Base-by-base conservation (phyloP, 2,329 filamentous ascomycete genomes). In the Capronia epimyces region DNA sequence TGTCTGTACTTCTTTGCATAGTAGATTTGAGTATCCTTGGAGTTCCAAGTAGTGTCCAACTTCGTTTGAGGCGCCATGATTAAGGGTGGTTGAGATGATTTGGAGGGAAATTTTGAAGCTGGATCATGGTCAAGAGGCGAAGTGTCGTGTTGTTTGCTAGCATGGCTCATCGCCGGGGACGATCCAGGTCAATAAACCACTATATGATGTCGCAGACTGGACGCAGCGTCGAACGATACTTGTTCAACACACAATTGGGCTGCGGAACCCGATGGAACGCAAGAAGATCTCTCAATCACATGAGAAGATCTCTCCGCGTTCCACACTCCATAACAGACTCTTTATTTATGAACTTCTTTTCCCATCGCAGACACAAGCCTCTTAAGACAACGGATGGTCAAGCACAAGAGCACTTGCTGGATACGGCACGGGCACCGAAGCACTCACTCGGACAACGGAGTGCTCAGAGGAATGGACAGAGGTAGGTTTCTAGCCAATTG, bases 231-330 rank as follows among this genome's bases (percentile, higher is more conserved):
- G 39, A 43, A 50, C 46, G 40, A 39, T 46, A 42, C 36, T 52
- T 44, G 37, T 46, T 37, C 34, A 37, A 18, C 7, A 20, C 34
- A 37, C 34, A 49, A 52, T 57, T 63, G 68, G 68, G 69, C 67
- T 69, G 69, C 67, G 68, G 70, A 70, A 70, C 67, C 71, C 68
- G 67, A 73, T 73, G 71, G 71, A 74, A 75, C 71, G 72, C 72
- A 72, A 73, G 72, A 67, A 69, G 69, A 70, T 67, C 71, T 73
- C 72, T 73, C 72, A 70, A 52, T 57, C 55, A 50, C 62, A 61
- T 64, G 71, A 74, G 72, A 62, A 69, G 70, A 74, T 70, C 70
- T 69, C 72, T 72, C 62, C 59, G 71, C 71, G 70, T 73, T 70
- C 72, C 71, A 74, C 70, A 71, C 63, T 68, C 68, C 69, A 71